Evolutionary conservation across 1,139 yeast genomes (phyloP).

Genomic region (Magnusiomyces sp.): DNA sequence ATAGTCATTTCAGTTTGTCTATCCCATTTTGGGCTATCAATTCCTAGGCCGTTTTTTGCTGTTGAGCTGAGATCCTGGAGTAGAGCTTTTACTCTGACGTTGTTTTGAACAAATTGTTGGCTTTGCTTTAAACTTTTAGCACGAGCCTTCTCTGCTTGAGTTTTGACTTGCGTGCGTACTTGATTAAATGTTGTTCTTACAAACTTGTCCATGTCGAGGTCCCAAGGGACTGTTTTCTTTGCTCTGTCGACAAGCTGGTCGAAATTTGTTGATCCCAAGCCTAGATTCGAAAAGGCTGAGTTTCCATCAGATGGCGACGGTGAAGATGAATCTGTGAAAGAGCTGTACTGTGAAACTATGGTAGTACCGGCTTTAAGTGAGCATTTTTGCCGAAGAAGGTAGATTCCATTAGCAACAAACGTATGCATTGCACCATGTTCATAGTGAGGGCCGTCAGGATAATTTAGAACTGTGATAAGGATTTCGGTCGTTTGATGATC

Average conservation of each 20-base stretch:
- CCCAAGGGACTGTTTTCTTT: background rate
- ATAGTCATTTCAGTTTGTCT: too few species aligned
- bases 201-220: background rate
- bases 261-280: background rate
- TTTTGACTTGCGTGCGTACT: background rate
- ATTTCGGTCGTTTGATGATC: background rate
- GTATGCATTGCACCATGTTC: background rate
- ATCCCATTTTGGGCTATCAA: too few species aligned
- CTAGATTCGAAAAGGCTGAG: too few species aligned
- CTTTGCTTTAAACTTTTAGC: too few species aligned
- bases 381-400: background rate
- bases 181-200: background rate
- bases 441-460: background rate
- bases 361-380: background rate
- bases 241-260: background rate
- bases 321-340: background rate
- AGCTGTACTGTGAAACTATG: background rate
- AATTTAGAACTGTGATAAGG: background rate
- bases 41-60: too few species aligned
- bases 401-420: background rate
- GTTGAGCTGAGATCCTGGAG: too few species aligned
- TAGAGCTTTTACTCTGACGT: too few species aligned
- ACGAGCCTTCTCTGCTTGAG: background rate
- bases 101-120: too few species aligned
- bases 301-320: background rate